Evolutionary conservation across 371 early-diverging fungal species (phyloP), one percentile per base, ranked within the genome.

Genomic region (Massospora cicadina): DNA sequence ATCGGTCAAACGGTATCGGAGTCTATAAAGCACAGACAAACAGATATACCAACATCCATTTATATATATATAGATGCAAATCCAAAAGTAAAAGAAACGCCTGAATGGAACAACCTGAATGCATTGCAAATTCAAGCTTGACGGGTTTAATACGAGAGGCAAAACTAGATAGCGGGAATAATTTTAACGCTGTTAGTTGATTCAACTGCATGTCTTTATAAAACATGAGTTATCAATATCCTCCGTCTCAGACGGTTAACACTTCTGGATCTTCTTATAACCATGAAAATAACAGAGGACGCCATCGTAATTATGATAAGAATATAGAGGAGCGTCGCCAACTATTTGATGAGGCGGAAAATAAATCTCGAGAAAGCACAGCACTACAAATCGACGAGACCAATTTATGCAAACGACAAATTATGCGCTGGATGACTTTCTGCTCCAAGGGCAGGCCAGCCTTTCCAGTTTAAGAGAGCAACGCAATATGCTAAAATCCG

Each of bases 391-490:
- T 69, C 7, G 64, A 67, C 23, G 77, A 76, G 55, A 32, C 62
- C 60, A 72, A 79, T 83, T 81, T 68, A 74, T 79, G 33, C 74
- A 77, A 60, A 71, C 68, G 23, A 80, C 86, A 2, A 86, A 83
- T 28, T 68, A 75, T 24, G 78, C 79, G 28, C 59, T 91, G 43
- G 90, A 89, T 67, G 84, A 85, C 43, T 86, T 80, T 74, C 77
- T 89, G 65, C 68, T 75, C 29, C 84, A 86, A 73, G 89, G 86
- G 62, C 80, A 80, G 55, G 76, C 70, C 1, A 76, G 82, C 1
- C 70, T 91, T 54, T 79, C 82, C 33, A 84, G 89, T 68, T 70
- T 91, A 57, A 79, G 78, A 54, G 87, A 89, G 72, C 91, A 91
- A 66, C 78, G 84, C 62, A 72, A 75, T n/a, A 82, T 81, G 60